Base-by-base conservation (phyloP, 345 rosid species). In the Streptanthus diversifolius region DNA sequence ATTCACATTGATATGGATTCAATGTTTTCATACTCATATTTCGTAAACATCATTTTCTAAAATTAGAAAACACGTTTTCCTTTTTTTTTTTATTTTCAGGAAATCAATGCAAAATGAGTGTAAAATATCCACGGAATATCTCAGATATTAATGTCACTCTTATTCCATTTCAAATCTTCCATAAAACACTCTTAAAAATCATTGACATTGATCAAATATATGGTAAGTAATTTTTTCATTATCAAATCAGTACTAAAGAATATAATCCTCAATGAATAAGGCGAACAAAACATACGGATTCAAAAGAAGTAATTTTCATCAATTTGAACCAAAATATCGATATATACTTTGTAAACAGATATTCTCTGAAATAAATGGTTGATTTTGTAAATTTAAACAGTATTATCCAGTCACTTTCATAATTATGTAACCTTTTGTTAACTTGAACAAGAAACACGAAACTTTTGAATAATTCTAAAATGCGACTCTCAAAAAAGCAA, bases 381-480 rank as follows among this genome's bases (percentile, higher is more conserved):
- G 41, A 24, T 51, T 8, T 29, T 51, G 69, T 72, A 39, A 52
- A 17, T 36, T 14, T 19, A 9, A 3, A 29, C 54, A 27, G 19
- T 53, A 15, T 4, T 4, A 8, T 36, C 13, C 24, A 51, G 47
- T 22, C 37, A 8, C 15, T 57, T 17, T 48, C 27, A 11, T 15
- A 60, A 36, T 9, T 19, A 15, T 25, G 35, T 8, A 12, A 64
- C 24, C 22, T 75, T 75, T 72, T 71, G 71, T 49, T 63, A 13
- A 39, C 30, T 66, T 61, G 3, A 17, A 63, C 51, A 33, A 56
- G 57, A 54, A n/a, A 15, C 30, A 40, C 25, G 1, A 40, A 48
- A 68, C 48, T 62, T 30, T n/a, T 27, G n/a, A 40, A 39, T 7
- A 22, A 39, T 60, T 60, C 66, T 10, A 66, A 73, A 55, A 76